Percentiles rank a stretch among this genome's conserved stretches.
Conservation (phyloP, 139 green algal genomes). For the Edaphochlamys debaryana region DNA sequence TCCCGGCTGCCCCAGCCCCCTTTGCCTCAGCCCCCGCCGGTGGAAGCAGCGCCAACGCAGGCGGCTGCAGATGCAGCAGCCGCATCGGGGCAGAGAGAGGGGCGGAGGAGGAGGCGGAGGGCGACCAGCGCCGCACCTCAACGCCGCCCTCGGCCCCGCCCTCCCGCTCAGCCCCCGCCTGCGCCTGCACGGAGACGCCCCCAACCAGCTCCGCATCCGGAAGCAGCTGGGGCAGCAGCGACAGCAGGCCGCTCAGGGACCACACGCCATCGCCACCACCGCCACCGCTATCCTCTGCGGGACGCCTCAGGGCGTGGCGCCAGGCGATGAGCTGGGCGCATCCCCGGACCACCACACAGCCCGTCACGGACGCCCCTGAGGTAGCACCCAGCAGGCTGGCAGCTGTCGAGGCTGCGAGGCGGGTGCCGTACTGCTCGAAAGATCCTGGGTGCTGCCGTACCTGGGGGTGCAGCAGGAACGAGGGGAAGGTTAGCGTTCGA, state of each 20-base stretch:
- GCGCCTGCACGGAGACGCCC: not conserved
- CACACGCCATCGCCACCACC: too few relatives aligned
- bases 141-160: too few relatives aligned
- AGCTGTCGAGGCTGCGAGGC: not conserved
- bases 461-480: not conserved
- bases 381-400: not conserved
- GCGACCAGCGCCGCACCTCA: too few relatives aligned
- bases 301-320: not conserved
- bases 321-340: not conserved
- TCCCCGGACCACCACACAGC: not conserved
- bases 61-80: not conserved
- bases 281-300: too few relatives aligned
- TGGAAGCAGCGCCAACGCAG: not conserved
- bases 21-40: too few relatives aligned
- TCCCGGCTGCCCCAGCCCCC: too few relatives aligned
- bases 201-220: not conserved
- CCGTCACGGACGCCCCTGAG: too few relatives aligned
- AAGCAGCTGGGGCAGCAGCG: not conserved
- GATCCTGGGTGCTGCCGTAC: not conserved
- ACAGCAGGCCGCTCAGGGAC: too few relatives aligned
- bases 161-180: too few relatives aligned
- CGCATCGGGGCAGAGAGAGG: not conserved
- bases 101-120: too few relatives aligned
- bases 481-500: not conserved
- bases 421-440: not conserved